Percentiles rank a stretch among this genome's conserved stretches.
Evolutionary conservation across 371 early-diverging fungal species (phyloP).

Genomic region (Haplosporangium sp.): DNA sequence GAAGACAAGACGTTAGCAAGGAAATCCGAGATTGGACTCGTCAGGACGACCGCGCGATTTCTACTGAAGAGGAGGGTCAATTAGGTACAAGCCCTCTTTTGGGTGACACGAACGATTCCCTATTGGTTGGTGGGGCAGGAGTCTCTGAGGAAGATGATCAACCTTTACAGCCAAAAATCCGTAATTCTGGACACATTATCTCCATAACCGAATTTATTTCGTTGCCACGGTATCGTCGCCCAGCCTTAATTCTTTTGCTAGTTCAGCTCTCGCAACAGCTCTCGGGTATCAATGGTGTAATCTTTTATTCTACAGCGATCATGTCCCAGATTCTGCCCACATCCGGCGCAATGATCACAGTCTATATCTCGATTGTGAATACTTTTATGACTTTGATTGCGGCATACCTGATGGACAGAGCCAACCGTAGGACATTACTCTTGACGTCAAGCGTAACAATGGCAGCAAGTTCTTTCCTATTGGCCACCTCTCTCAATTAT

Average conservation of each 20-base stretch:
- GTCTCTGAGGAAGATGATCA: conserved; percentile 19
- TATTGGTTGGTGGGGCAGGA: conserved; percentile 24
- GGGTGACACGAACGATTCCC: conserved; percentile 33
- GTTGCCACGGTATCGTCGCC: conserved; percentile 65
- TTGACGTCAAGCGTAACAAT: conserved; percentile 74
- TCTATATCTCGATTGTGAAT: conserved; percentile 83
- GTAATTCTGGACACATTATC: conserved; percentile 24
- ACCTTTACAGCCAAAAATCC: conserved; percentile 11
- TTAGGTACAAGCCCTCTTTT: conserved; percentile 23
- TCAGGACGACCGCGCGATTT: conserved; percentile 56
- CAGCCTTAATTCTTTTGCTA: conserved; percentile 76
- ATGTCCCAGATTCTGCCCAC: conserved; percentile 75
- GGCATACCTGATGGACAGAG: conserved; percentile 80
- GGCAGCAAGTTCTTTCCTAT: conserved; percentile 64
- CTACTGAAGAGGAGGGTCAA: conserved; percentile 48
- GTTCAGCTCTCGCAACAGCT: conserved; percentile 86
- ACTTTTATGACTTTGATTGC: conserved; percentile 79
- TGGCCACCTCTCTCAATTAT: conserved; percentile 71
- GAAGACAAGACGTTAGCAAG: conserved; percentile 67
- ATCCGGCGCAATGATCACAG: conserved; percentile 73
- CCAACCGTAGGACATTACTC: conserved; percentile 85
- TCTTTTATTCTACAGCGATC: conserved; percentile 88
- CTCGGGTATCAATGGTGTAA: conserved; percentile 95
- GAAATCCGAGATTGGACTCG: conserved; percentile 75
- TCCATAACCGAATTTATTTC: conserved; percentile 56